Conservation (phyloP, 331 rosid species). For the Dryas integrifolia region DNA sequence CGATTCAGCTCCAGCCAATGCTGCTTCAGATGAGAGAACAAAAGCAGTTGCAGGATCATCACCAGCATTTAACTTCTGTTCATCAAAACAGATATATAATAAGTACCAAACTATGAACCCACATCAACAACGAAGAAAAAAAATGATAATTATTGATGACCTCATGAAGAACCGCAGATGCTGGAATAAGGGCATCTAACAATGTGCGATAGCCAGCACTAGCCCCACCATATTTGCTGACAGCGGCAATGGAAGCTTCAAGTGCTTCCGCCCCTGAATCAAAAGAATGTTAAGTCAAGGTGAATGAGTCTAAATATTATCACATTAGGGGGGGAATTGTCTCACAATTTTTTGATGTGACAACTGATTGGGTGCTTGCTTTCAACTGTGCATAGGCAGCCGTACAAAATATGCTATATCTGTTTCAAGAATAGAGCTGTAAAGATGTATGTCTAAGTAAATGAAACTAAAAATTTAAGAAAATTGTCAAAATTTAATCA, state of each 20-base stretch:
- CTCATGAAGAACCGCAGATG: constrained; percentile 69
- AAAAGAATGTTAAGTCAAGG: constrained; percentile 32
- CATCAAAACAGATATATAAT: constrained; percentile 23
- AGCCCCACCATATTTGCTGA: constrained; percentile 92
- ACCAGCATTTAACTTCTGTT: constrained; percentile 70
- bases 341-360: constrained; percentile 65
- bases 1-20: constrained; percentile 78
- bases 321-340: constrained; percentile 26
- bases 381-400: constrained; percentile 74
- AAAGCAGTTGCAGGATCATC: constrained; percentile 70
- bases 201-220: constrained; percentile 88
- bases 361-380: constrained; percentile 43
- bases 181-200: constrained; percentile 93
- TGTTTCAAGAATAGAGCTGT: constrained; percentile 21
- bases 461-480: constrained; percentile 8
- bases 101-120: constrained; percentile 22
- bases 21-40: constrained; percentile 77
- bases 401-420: constrained; percentile 74
- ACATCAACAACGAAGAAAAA: constrained; percentile 8
- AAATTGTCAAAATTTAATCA: constrained; percentile 17
- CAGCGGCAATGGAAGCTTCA: constrained; percentile 73
- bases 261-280: constrained; percentile 86
- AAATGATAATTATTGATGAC: constrained; percentile 36
- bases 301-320: constrained; percentile 2
- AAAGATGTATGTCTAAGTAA: neutral